phyloP scores from a whole-genome alignment of 2,329 filamentous ascomycete genomes.

The Sporothrix phasma region DNA sequence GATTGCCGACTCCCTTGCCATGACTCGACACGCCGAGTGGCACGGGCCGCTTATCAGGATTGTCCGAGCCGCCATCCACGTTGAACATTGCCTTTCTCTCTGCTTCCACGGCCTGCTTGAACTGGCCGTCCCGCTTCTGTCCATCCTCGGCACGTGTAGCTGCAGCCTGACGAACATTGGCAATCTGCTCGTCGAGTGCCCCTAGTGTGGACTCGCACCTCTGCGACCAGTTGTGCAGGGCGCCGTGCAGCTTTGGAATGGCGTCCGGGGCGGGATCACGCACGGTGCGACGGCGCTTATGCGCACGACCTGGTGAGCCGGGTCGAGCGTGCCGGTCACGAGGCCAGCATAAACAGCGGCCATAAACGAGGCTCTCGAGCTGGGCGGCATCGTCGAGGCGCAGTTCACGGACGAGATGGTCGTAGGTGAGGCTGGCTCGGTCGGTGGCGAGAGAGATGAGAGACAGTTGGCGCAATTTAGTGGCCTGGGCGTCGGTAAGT shows the following conservation, averaged over 20 bases:
- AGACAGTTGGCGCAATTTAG: constrained; percentile 85
- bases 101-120: constrained; percentile 41
- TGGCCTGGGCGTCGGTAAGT: constrained; percentile 61
- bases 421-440: constrained; percentile 61
- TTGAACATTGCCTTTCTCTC: constrained; percentile 27
- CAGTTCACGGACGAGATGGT: constrained; percentile 54
- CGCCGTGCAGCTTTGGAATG: constrained; percentile 56
- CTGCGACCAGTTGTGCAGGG: constrained; percentile 65
- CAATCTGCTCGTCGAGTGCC: constrained; percentile 68
- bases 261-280: constrained; percentile 72
- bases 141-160: constrained; percentile 42
- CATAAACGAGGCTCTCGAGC: constrained; percentile 79
- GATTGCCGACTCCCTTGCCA: constrained; percentile 16
- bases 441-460: constrained; percentile 71
- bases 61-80: constrained; percentile 20
- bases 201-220: constrained; percentile 65
- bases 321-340: constrained; percentile 73
- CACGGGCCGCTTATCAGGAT: constrained; percentile 20
- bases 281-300: constrained; percentile 70
- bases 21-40: constrained; percentile 16
- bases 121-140: constrained; percentile 35
- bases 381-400: constrained; percentile 56
- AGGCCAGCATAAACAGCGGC: constrained; percentile 80
- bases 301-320: constrained; percentile 60
- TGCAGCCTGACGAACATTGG: constrained; percentile 51